Evolutionary conservation across 1,284 basidiomycete genomes (phyloP).

Genomic region (Leucoagaricus sp.): DNA sequence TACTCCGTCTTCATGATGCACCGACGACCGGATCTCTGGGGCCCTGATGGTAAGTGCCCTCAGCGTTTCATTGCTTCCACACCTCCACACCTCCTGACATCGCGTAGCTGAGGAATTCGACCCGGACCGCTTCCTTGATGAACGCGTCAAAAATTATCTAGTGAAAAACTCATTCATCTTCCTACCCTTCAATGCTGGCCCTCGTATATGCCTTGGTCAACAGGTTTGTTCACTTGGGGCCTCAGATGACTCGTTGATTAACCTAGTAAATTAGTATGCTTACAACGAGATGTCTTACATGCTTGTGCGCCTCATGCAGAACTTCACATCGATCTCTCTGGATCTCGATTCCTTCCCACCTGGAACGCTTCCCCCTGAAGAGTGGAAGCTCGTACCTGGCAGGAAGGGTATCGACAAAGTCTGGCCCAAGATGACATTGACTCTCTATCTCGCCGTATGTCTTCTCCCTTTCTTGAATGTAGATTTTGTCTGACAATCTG

Average conservation of each 20-base stretch:
- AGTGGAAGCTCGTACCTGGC: conserved; percentile 43
- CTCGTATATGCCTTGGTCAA: conserved; percentile 44
- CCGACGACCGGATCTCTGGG: conserved; percentile 64
- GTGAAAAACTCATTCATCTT: conserved; percentile 42
- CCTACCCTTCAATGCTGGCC: conserved; percentile 45
- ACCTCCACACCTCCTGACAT: neutral
- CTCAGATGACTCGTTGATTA: neutral
- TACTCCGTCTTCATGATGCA: conserved; percentile 68
- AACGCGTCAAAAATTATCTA: conserved; percentile 39
- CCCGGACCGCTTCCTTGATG: conserved; percentile 44
- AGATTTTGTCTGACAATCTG: conserved; percentile 21
- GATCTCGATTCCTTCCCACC: conserved; percentile 47
- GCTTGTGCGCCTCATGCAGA: conserved; percentile 63
- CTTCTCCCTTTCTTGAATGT: conserved; percentile 13
- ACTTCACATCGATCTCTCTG: conserved; percentile 49
- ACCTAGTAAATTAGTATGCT: conserved; percentile 48
- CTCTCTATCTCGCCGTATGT: conserved; percentile 51
- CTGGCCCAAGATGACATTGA: conserved; percentile 54
- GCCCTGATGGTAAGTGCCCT: conserved; percentile 51
- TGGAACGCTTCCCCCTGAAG: conserved; percentile 42
- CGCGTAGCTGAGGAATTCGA: conserved; percentile 41
- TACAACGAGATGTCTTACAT: conserved; percentile 72
- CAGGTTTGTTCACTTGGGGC: conserved; percentile 29
- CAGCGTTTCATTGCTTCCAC: neutral
- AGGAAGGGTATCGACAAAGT: conserved; percentile 50